Conservation (phyloP, 2,329 filamentous ascomycete species). For the Colletotrichum liriopes region DNA sequence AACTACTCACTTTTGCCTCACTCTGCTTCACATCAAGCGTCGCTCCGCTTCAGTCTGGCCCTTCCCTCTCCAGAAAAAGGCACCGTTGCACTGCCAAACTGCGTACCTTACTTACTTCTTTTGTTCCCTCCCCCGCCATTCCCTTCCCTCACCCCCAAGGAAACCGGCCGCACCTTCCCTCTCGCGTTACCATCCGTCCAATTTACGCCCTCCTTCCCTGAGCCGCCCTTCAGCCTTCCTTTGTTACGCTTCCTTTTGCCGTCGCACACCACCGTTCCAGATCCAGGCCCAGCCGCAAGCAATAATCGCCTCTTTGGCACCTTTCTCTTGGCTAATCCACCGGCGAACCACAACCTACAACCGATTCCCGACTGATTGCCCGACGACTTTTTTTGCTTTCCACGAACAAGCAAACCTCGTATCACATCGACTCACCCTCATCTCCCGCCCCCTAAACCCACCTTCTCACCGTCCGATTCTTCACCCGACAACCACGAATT, state of each 20-base stretch:
- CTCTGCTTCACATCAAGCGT: conserved; percentile 1
- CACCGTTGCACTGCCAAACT: neutral
- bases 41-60: conserved; percentile 5
- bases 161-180: conserved; percentile 6
- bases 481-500: neutral
- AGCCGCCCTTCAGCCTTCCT: conserved; percentile 12
- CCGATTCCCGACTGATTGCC: neutral
- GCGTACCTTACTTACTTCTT: conserved; percentile 8
- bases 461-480: neutral
- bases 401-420: conserved; percentile 13
- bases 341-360: conserved; percentile 16
- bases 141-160: neutral
- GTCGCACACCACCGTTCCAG: conserved; percentile 19
- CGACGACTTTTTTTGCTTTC: conserved; percentile 15
- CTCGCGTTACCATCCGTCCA: conserved; percentile 7
- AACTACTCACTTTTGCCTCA: conserved; percentile 9
- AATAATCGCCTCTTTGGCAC: conserved; percentile 17
- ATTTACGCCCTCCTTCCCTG: conserved; percentile 3
- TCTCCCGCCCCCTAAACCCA: neutral
- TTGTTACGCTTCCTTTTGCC: conserved; percentile 22
- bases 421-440: conserved; percentile 12
- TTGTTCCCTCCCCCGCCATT: conserved; percentile 9
- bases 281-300: conserved; percentile 12
- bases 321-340: conserved; percentile 18
- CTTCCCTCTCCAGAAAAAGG: conserved; percentile 4